Conservation (phyloP, 305 asterid genomes). For the Fraxinus greggii region DNA sequence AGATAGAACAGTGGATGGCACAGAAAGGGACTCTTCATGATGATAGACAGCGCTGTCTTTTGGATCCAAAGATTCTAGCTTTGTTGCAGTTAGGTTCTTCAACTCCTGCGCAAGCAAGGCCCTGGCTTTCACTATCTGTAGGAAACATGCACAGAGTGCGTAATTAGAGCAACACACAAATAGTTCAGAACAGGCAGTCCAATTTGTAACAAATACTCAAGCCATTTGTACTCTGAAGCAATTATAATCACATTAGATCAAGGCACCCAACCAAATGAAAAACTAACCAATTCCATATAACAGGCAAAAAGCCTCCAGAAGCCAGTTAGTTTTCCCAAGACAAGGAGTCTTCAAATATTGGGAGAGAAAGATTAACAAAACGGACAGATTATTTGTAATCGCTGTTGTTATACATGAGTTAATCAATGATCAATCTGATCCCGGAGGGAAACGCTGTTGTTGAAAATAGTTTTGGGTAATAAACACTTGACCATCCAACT, state of each 20-base stretch:
- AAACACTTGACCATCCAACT: not conserved
- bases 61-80: conserved; percentile 29
- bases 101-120: conserved; percentile 58
- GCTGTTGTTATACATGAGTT: not conserved
- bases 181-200: not conserved
- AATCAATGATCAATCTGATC: not conserved
- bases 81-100: conserved; percentile 37
- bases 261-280: not conserved
- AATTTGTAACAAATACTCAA: not conserved
- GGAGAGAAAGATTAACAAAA: not conserved
- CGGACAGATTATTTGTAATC: not conserved
- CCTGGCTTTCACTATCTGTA: conserved; percentile 78
- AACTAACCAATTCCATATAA: not conserved
- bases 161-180: conserved; percentile 1
- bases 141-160: not conserved
- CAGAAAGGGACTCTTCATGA: conserved; percentile 52
- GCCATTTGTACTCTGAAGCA: not conserved
- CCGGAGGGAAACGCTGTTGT: not conserved
- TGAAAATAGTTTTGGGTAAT: not conserved
- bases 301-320: not conserved
- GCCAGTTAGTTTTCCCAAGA: not conserved
- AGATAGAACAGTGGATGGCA: conserved; percentile 37
- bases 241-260: not conserved
- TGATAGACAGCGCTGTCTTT: conserved; percentile 34
- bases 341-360: not conserved